Base-by-base conservation (phyloP, 805 yeast genomes). In the Naumovozyma castellii region DNA sequence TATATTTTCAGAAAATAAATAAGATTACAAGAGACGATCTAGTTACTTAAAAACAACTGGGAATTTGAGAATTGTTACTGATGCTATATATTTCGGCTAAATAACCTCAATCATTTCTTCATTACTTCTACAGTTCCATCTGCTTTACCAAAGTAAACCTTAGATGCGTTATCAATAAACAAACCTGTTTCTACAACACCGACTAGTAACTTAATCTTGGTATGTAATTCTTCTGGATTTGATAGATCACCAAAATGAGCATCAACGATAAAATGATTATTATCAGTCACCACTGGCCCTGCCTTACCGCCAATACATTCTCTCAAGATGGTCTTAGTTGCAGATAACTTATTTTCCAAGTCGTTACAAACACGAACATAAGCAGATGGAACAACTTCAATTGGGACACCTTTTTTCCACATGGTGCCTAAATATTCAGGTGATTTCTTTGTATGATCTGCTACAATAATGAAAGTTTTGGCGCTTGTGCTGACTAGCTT, bases 121-220 rank as follows among this genome's bases (percentile, higher is more conserved):
- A 10, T 15, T 13, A 64, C 54, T 43, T 59, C 62, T 39, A 68
- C 79, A 37, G 70, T 52, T 5, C 98, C 98, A 55, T 76, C 77
- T 33, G 76, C 70, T 57, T 85, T 86, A 35, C 98, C 98, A 57
- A 92, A 84, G 64, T 88, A 92, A 5, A 90, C 92, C 58, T 75
- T 83, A 36, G 67, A 66, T 19, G 94, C 90, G 36, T 71, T 67
- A 38, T 70, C 69, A 35, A 78, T 74, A 65, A 92, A 92, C 45
- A 92, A 67, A 1, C 98, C 98, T 8, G 95, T 88, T 63, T 92
- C 98, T 13, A 92, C 97, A 20, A 92, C 97, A 35, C 98, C 98
- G 18, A 86, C 84, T 52, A 90, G 65, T 38, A 68, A 57, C 62
- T 84, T 86, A 60, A 92, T 78, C 51, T 75, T 60, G 28, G 57